phyloP scores from a whole-genome alignment of 2,329 filamentous ascomycete species.

The Scleromitrula shiraiana region DNA sequence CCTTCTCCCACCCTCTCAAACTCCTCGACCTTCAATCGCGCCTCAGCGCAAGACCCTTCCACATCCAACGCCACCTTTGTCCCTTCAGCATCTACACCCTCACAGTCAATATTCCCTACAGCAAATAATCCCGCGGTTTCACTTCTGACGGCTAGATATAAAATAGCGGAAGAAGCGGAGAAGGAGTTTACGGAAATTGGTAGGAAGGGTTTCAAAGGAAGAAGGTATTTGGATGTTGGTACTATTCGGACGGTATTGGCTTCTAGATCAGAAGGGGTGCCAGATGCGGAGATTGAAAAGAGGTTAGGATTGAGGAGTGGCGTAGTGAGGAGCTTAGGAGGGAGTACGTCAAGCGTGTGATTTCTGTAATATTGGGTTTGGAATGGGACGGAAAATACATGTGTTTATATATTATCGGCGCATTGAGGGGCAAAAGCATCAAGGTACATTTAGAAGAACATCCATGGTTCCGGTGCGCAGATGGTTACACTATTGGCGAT shows the following conservation, averaged over 20 bases:
- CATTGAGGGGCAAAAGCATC: too few relatives aligned
- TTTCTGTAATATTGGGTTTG: background rate
- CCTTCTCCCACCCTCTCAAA: slow-evolving; percentile 25
- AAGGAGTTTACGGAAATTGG: slow-evolving; percentile 42
- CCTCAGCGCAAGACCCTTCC: background rate
- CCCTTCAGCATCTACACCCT: slow-evolving; percentile 18
- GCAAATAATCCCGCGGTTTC: slow-evolving; percentile 20
- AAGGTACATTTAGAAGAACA: too few relatives aligned
- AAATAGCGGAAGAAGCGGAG: slow-evolving; percentile 52
- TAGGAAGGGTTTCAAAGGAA: slow-evolving; percentile 31
- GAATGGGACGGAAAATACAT: too few relatives aligned
- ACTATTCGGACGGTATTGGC: slow-evolving; percentile 41
- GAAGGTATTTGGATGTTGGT: slow-evolving; percentile 40
- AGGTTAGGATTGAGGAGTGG: slow-evolving; percentile 37
- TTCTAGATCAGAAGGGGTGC: slow-evolving; percentile 35
- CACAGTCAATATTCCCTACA: slow-evolving; percentile 21
- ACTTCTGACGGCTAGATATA: slow-evolving; percentile 38
- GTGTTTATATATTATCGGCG: background rate
- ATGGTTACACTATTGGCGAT: background rate
- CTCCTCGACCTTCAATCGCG: slow-evolving; percentile 23
- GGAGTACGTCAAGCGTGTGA: slow-evolving; percentile 12
- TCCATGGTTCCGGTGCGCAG: too few relatives aligned
- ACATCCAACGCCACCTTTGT: slow-evolving; percentile 14
- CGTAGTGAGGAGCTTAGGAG: slow-evolving; percentile 30
- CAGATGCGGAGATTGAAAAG: slow-evolving; percentile 29